Evolutionary conservation across 306 rosid genomes (phyloP), one percentile per base, ranked within the genome.

Genomic region (barrel medic (Medicago truncatula)): DNA sequence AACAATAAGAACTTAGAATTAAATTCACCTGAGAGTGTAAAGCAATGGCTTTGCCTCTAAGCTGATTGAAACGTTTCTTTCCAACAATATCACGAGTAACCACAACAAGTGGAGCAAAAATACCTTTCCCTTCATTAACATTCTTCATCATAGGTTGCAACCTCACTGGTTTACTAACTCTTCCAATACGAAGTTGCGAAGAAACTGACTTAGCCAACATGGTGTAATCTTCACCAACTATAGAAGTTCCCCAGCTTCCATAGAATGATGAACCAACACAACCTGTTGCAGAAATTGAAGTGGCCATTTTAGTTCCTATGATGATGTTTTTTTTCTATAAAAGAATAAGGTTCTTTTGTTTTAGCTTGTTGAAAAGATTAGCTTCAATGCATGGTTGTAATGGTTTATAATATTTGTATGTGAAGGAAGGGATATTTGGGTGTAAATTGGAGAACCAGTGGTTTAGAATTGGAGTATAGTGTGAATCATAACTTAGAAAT

Each of bases 11-110:
- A 36, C 1, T 67, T 11, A 49, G 7, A 76, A 56, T 21, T 1
- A 1, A 23, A 46, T 7, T 59, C 80, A 95, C 99, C 98, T 92
- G 99, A 1, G 99, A 96, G 85, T 96, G 99, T 56, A 96, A 63
- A 78, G 99, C 98, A 84, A 96, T 96, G 36, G 99, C 99, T 84
- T 96, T 96, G 71, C 99, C 99, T 75, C 99, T 87, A 40, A 96
- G 8, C 84, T 90, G 99, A 54, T 96, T 96, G 91, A 96, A 96
- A 31, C 92, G 84, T 83, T 90, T 92, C 95, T 90, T 92, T 76
- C 98, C 99, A 75, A 96, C 64, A 34, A 96, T 65, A 56, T 96
- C 81, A 5, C 99, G 88, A 0, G 96, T 57, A 49, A 96, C 18
- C 12, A 96, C 87, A 11, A 96, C 99, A 81, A 84, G 1, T 9